Evolutionary conservation across 441 rosid genomes (phyloP).

Genomic region (Jatropha podagrica): DNA sequence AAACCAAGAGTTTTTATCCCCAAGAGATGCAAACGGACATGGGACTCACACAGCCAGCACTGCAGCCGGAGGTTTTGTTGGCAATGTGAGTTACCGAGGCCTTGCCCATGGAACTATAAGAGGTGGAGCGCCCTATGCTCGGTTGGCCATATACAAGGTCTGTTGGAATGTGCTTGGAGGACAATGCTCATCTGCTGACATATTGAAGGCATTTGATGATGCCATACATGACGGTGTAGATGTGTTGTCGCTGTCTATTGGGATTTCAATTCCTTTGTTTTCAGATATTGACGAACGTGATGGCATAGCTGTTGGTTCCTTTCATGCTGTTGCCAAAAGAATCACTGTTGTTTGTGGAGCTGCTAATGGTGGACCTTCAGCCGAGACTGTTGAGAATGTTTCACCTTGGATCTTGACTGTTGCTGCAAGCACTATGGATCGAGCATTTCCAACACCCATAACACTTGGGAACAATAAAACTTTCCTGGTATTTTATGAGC

Average conservation of each 20-base stretch:
- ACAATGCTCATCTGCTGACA: conserved; percentile 51
- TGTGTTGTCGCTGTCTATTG: conserved; percentile 42
- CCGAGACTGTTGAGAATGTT: conserved; percentile 44
- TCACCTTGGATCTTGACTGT: conserved; percentile 57
- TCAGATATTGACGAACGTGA: conserved; percentile 41
- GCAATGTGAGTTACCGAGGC: conserved; percentile 46
- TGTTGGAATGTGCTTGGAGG: conserved; percentile 53
- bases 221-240: conserved; percentile 47
- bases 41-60: conserved; percentile 70
- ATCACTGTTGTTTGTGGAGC: conserved; percentile 47
- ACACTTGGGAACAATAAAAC: conserved; percentile 46
- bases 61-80: conserved; percentile 55
- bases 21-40: conserved; percentile 58
- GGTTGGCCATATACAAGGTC: conserved; percentile 64
- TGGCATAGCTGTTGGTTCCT: conserved; percentile 46
- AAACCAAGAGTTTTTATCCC: conserved; percentile 47
- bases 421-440: conserved; percentile 52
- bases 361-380: conserved; percentile 44
- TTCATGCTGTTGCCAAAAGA: conserved; percentile 48
- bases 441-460: conserved; percentile 39
- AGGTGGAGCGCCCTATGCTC: conserved; percentile 68
- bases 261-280: conserved; percentile 34
- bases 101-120: conserved; percentile 50
- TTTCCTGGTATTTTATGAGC: conserved; percentile 25
- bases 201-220: conserved; percentile 68